phyloP scores from a whole-genome alignment of 108 stramenopile genomes.

The Discostella pseudostelligera region DNA sequence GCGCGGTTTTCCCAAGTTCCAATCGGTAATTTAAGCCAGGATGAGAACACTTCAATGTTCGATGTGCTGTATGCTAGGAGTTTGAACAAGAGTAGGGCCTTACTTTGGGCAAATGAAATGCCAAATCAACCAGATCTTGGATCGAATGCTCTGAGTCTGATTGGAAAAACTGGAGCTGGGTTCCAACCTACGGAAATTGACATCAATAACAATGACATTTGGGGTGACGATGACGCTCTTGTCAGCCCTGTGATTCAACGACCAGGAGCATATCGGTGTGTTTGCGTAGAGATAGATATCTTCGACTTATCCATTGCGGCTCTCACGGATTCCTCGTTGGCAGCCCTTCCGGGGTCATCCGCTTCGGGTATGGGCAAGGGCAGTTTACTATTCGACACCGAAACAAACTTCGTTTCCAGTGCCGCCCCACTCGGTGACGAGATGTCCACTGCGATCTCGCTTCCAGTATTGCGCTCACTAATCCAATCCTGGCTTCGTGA shows the following conservation, averaged over 20 bases:
- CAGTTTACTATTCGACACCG: conserved; percentile 36
- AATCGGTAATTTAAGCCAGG: conserved; percentile 86
- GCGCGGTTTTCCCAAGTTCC: conserved; percentile 91
- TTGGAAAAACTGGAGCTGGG: conserved; percentile 47
- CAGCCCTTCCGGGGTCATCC: conserved; percentile 18
- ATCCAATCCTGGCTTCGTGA: conserved; percentile 87
- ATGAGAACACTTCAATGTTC: conserved; percentile 73
- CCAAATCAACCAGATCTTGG: conserved; percentile 92
- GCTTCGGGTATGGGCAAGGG: conserved; percentile 37
- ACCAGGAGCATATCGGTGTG: conserved; percentile 87
- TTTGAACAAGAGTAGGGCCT: conserved; percentile 75
- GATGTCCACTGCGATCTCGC: conserved; percentile 76
- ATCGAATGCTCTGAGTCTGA: conserved; percentile 42
- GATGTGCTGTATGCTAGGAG: conserved; percentile 82
- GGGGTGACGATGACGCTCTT: conserved; percentile 82
- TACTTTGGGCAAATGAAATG: conserved; percentile 91
- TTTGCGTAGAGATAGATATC: conserved; percentile 94
- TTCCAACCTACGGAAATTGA: conserved; percentile 21
- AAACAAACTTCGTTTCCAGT: conserved; percentile 21
- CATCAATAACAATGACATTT: conserved; percentile 58
- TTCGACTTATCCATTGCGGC: conserved; percentile 92
- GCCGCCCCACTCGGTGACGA: conserved; percentile 81
- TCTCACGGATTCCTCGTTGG: conserved; percentile 59
- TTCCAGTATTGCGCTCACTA: conserved; percentile 80
- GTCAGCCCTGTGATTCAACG: conserved; percentile 75